Base-by-base conservation (phyloP, 2,329 filamentous ascomycete species). In the Alternaria sp. region DNA sequence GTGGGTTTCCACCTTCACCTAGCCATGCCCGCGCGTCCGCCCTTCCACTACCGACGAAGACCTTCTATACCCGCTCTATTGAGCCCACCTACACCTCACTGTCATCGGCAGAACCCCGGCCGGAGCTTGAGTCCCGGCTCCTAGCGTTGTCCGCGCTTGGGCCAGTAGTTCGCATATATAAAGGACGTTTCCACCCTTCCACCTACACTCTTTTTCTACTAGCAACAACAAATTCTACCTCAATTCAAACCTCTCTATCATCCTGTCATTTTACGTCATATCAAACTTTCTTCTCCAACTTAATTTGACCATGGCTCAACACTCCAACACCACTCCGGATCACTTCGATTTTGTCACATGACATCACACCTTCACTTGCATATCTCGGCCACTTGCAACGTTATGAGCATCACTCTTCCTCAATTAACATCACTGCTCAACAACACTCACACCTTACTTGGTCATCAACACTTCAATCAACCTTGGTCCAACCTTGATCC, bases 291-390 rank as follows among this genome's bases (percentile, higher is more conserved):
- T 26, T 48, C 51, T 34, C 47, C 42, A 52, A 32, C 30, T 53
- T 34, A 54, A 18, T 36, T 58, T 44, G 49, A 53, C 20, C 49
- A 57, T 61, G 54, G 48, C 58, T 64, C 43, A 32, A 46, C 20
- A 51, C 18, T 36, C 36, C 48, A 52, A 28, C 38, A 52, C 9
- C n/a, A 52, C 48, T 36, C 47, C 46, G 26, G 46, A 51, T 60
- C 43, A 58, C 54, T 49, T 57, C 53, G n/a, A 44, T 38, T 57
- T 44, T 51, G 38, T 51, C 53, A 53, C 49, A 54, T 60, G 52
- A 51, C 41, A 51, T 53, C 36, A 38, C 42, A 20, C 39, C 24
- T 47, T 51, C 46, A 56, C 54, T 47, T 38, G 54, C 14, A 26
- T 46, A 24, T 22, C 22, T 61, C 42, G 22, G 49, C 52, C 38